Conservation (phyloP, 331 rosid genomes). For the Quercus tomentella region DNA sequence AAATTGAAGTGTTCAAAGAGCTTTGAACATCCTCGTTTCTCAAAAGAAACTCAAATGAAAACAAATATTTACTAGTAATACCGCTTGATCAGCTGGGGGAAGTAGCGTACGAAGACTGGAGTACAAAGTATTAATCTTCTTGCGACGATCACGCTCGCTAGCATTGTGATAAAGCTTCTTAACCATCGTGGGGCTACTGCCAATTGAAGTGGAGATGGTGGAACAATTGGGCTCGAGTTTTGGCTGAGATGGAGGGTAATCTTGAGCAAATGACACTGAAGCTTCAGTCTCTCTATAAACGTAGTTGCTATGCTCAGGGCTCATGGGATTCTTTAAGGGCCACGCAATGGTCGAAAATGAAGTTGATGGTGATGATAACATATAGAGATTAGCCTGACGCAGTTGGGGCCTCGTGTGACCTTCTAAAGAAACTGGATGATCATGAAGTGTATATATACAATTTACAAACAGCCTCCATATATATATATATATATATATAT, state of each 20-base stretch:
- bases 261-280: neutral
- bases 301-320: neutral
- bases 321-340: conserved; percentile 22
- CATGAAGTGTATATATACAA: no score
- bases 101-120: conserved; percentile 61
- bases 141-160: conserved; percentile 72
- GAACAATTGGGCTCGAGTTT: neutral
- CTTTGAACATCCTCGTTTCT: no score
- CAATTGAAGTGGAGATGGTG: conserved; percentile 4
- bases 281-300: neutral
- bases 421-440: no score
- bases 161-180: conserved; percentile 73
- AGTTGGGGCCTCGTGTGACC: neutral
- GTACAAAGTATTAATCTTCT: conserved; percentile 50
- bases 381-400: neutral
- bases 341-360: conserved; percentile 27
- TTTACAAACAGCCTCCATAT: no score
- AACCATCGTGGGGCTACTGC: conserved; percentile 21
- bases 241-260: neutral
- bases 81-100: conserved; percentile 49
- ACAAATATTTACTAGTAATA: neutral
- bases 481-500: no score
- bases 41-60: no score
- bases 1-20: neutral
- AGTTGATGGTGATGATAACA: conserved; percentile 36